Base-by-base conservation (phyloP, 2,329 filamentous ascomycete species). In the Emergomyces pasteurianus region DNA sequence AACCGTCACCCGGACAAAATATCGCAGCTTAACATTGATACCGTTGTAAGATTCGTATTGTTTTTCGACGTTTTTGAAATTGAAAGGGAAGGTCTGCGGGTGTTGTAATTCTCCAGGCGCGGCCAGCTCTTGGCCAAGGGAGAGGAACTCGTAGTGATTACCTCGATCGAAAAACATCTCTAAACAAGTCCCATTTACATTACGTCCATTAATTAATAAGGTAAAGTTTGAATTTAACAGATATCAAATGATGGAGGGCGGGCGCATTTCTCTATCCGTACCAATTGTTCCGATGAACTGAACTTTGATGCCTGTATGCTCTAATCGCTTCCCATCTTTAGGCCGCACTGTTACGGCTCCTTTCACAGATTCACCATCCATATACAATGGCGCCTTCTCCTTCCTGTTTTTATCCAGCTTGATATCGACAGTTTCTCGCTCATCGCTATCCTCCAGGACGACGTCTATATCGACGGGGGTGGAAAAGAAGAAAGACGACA, bases 81-180 rank as follows among this genome's bases (percentile, higher is more conserved):
- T 95, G 84, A 99, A 99, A 67, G 95, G 90, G 76, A 96, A 96
- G 56, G 92, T 96, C 79, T 99, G 94, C 50, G 94, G 94, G 77
- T 99, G 95, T 74, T 97, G 94, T 61, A 99, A 88, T 80, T 99
- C 94, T 75, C 94, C 94, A 1, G 94, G 94, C 21, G 94, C 92
- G 21, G 94, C 94, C 47, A 99, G 86, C 78, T 99, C 94, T 77
- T 97, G 95, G 69, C 94, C 92, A 34, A 97, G 85, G 42, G 91
- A 96, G 63, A 99, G 87, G 77, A 99, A 99, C 78, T 99, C 94
- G 81, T 99, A 96, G 79, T 97, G 94, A 75, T 96, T 99, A 69
- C 92, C 92, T 72, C 94, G 90, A 75, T 99, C 94, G 77, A 96
- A 99, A 83, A 97, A 99, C 94, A 99, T 99, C 76, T 99, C 94